Conservation (phyloP, 176 grass and related monocot species). For the Canna indica region DNA sequence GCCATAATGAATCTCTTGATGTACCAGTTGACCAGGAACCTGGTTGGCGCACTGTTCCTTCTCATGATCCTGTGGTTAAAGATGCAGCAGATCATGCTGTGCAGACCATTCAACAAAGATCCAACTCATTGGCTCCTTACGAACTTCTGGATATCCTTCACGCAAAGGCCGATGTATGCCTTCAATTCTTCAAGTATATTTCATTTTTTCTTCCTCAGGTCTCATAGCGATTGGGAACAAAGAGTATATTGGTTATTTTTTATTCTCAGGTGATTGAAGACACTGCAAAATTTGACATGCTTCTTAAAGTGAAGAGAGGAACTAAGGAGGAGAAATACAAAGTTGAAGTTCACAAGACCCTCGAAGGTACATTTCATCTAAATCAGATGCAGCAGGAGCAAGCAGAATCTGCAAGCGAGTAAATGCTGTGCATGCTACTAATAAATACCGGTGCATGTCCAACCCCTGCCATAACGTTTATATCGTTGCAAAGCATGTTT, state of each 20-base stretch:
- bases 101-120: conserved; percentile 63
- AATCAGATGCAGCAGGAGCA: conserved; percentile 52
- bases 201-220: background rate
- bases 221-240: background rate
- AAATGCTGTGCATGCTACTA: conserved; percentile 1
- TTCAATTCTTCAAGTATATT: background rate
- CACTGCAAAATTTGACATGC: conserved; percentile 56
- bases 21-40: conserved; percentile 53
- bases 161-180: conserved; percentile 57
- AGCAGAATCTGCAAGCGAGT: conserved; percentile 39
- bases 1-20: no score
- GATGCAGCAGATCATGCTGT: conserved; percentile 82
- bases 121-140: conserved; percentile 65
- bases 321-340: conserved; percentile 75
- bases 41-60: conserved; percentile 56
- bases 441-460: background rate
- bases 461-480: background rate
- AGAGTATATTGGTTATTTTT: background rate
- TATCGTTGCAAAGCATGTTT: background rate
- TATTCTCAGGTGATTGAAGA: conserved; percentile 49
- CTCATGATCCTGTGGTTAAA: conserved; percentile 70
- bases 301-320: conserved; percentile 88
- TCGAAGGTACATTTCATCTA: conserved; percentile 70
- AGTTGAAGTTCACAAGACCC: conserved; percentile 79
- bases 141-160: conserved; percentile 63